Evolutionary conservation across 2,329 filamentous ascomycete genomes (phyloP), one percentile per base, ranked within the genome.

Genomic region (Coniochaeta prunicola): DNA sequence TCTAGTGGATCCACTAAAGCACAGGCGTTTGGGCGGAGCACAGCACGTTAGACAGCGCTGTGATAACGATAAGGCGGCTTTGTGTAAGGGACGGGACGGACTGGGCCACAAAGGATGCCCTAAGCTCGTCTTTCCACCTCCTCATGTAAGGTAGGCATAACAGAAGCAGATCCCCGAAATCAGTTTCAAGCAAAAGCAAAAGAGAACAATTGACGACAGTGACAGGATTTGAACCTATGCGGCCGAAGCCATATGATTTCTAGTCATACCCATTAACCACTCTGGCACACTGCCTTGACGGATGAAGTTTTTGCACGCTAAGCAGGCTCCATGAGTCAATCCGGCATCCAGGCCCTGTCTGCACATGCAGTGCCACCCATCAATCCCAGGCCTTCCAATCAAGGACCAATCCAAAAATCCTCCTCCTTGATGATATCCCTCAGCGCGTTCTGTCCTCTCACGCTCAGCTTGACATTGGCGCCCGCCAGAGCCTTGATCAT

Each of bases 221-320:
- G 53, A 28, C 53, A 55, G 53, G 53, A 55, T 55, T 55, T 55
- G 53, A 55, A 55, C 53, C 53, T 55, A 36, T 28, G 53, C 53
- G 53, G 53, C 53, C 53, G 53, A 55, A 55, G 53, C 53, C 53
- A 55, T 55, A 55, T 55, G 53, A 55, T 55, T 55, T 55, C 53
- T 55, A 55, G 53, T 55, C 53, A 55, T 55, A 55, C 53, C 53
- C 53, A 55, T 55, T 55, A 55, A 55, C 53, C 53, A 55, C 53
- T 55, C 53, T 55, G 53, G 53, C 53, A 55, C 53, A 33, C 30
- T 34, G 53, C 31, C 53, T 55, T 50, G 10, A n/a, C 30, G 9
- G 19, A 48, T 26, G 13, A 42, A 42, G 19, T 7, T 21, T 4
- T 26, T 45, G 3, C 19, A 45, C 40, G 40, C 40, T 45, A 45